Evolutionary conservation across 345 rosid species (phyloP).

Genomic region (Gossypioides kirkii): DNA sequence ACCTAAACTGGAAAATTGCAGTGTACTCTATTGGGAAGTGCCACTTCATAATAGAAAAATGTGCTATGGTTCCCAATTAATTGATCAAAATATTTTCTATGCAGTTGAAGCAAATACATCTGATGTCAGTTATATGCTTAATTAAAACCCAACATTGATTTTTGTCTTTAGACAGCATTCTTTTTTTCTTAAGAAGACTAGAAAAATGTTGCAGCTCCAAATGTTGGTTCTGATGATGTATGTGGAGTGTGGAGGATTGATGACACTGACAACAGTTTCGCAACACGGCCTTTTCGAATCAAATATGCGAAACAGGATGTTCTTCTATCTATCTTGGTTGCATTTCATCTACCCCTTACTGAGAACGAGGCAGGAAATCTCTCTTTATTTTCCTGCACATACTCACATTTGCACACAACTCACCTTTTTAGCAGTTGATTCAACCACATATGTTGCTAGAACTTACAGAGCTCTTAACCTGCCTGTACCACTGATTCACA

Average conservation of each 20-base stretch:
- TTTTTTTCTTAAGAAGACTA: not conserved
- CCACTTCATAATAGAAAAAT: not conserved
- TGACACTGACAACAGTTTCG: constrained; percentile 78
- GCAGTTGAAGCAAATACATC: not conserved
- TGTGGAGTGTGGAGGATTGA: constrained; percentile 81
- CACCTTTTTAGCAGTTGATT: not conserved
- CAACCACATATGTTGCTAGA: not conserved
- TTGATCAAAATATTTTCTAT: not conserved
- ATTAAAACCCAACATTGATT: not conserved
- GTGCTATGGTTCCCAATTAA: not conserved
- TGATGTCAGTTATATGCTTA: not conserved
- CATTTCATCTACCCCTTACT: constrained; percentile 58
- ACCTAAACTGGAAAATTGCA: not conserved
- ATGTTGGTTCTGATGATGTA: constrained; percentile 47
- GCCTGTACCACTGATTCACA: not conserved
- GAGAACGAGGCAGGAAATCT: constrained; percentile 44
- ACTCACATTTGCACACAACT: not conserved
- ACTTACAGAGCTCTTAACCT: not conserved
- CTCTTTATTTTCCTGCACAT: not conserved
- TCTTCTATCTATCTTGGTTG: constrained; percentile 66
- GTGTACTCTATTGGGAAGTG: not conserved
- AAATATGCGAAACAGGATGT: constrained; percentile 92
- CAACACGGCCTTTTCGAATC: constrained; percentile 81
- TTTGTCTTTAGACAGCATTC: not conserved
- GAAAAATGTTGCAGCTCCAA: constrained; percentile 45